Conservation (phyloP, 2,329 filamentous ascomycete species). For the Hirsutella rhossiliensis region DNA sequence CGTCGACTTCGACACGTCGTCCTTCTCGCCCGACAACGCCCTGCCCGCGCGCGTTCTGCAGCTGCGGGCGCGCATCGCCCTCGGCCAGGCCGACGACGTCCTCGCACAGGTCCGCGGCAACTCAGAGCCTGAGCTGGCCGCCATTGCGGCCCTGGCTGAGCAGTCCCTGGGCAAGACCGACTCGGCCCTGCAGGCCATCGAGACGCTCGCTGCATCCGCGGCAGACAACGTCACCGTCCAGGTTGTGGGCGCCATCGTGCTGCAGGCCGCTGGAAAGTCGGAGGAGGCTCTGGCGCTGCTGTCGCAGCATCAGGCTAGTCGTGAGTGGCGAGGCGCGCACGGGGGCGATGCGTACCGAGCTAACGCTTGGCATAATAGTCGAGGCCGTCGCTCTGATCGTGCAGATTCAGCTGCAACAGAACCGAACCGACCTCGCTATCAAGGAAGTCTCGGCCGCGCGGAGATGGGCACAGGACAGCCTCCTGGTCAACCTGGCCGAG, state of each 20-base stretch:
- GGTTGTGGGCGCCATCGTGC: constrained; percentile 66
- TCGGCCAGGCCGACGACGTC: constrained; percentile 66
- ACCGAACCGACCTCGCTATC: constrained; percentile 77
- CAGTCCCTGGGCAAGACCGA: constrained; percentile 47
- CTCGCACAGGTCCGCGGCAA: constrained; percentile 53
- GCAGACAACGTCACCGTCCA: constrained; percentile 72
- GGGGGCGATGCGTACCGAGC: constrained; percentile 1
- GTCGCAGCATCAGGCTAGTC: constrained; percentile 72
- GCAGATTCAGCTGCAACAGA: constrained; percentile 86
- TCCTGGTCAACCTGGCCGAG: constrained; percentile 89
- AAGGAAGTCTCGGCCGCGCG: constrained; percentile 82
- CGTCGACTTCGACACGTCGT: constrained; percentile 70
- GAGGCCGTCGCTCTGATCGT: constrained; percentile 76
- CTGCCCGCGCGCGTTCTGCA: constrained; percentile 66
- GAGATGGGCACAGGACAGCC: constrained; percentile 88
- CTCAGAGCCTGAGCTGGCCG: constrained; percentile 60
- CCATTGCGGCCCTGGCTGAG: constrained; percentile 66
- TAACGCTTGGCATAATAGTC: constrained; percentile 28
- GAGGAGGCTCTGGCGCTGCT: constrained; percentile 76
- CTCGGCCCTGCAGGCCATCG: constrained; percentile 48
- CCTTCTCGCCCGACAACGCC: constrained; percentile 67
- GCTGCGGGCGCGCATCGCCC: constrained; percentile 71
- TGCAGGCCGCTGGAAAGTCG: constrained; percentile 68
- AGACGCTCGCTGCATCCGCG: constrained; percentile 54
- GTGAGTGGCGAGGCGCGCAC: constrained; percentile 36